A percentile compares a stretch with the other conserved stretches of the same genome.
These are phyloP conservation scores for Blastomyces parvus DNA, from an alignment of 2,329 filamentous ascomycete species.

Conservation along the genomic window DNA sequence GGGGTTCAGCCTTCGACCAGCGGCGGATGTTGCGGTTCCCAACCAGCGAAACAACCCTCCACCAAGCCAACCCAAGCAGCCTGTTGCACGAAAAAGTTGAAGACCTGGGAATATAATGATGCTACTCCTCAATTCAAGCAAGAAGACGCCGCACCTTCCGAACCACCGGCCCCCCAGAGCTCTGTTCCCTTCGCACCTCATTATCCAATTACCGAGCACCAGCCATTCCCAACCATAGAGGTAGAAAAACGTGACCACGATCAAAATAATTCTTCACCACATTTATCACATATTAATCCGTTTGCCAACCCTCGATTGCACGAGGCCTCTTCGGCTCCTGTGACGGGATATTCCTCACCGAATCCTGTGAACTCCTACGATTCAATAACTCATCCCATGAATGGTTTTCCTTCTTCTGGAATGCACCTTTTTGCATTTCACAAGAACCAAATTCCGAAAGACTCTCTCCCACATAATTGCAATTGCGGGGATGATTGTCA, in stretches of 20 bases:
- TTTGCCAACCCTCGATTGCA: background rate
- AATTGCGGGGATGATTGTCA: constrained; percentile 38
- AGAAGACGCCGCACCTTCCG: background rate
- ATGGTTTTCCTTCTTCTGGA: background rate
- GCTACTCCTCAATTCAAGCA: background rate
- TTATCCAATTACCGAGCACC: background rate
- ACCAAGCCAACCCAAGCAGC: background rate
- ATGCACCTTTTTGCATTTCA: background rate
- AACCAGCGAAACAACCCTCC: background rate
- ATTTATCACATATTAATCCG: background rate
- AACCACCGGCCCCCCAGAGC: background rate
- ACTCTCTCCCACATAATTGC: constrained; percentile 19
- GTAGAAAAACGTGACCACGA: background rate
- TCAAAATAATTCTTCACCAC: background rate
- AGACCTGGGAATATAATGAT: background rate
- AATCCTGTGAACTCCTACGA: background rate
- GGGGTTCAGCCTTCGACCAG: background rate
- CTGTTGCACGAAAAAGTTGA: background rate
- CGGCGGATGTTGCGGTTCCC: background rate
- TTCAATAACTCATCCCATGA: background rate
- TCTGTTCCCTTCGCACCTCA: background rate
- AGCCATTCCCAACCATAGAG: background rate
- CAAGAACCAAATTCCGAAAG: background rate
- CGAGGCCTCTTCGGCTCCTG: background rate
- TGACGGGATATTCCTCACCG: constrained; percentile 8